These are phyloP conservation scores for Euphorbia pulcherrima DNA, from an alignment of 345 rosid species.

Conservation along the genomic window DNA sequence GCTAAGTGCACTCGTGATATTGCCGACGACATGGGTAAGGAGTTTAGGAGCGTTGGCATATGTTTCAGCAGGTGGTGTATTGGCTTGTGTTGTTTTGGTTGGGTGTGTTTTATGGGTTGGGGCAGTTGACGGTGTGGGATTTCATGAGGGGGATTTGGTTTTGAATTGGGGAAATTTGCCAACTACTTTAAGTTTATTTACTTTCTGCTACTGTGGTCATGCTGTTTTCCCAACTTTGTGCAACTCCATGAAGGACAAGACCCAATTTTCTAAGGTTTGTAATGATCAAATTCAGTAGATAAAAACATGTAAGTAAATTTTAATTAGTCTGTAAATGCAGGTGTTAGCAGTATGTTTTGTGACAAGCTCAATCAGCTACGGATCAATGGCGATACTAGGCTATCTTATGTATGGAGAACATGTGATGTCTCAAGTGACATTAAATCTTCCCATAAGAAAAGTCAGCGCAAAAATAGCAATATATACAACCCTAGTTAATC, in stretches of 20 bases:
- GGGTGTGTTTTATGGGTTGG: constrained; percentile 56
- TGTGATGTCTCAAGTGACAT: constrained; percentile 57
- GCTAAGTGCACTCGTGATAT: constrained; percentile 41
- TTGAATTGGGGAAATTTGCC: constrained; percentile 49
- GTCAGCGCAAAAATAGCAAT: constrained; percentile 51
- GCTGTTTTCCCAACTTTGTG: constrained; percentile 58
- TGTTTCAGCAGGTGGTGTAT: constrained; percentile 56
- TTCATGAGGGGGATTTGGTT: constrained; percentile 37
- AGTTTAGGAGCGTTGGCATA: constrained; percentile 57
- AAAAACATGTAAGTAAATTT: not conserved
- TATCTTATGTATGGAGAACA: constrained; percentile 60
- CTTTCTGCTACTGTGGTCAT: constrained; percentile 65
- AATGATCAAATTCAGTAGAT: too few species aligned
- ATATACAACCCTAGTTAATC: constrained; percentile 51
- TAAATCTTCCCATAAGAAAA: constrained; percentile 51
- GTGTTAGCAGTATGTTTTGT: constrained; percentile 51
- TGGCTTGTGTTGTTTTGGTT: constrained; percentile 48
- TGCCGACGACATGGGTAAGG: constrained; percentile 71
- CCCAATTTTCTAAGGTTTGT: constrained; percentile 51
- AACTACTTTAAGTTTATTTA: constrained; percentile 46
- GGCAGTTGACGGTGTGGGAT: constrained; percentile 51
- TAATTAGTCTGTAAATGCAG: constrained; percentile 24
- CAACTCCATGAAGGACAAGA: constrained; percentile 71
- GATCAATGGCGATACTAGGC: constrained; percentile 54
- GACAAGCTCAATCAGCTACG: constrained; percentile 47